Percentiles rank a stretch among this genome's conserved stretches.
Conservation (phyloP, 208 protist genomes). For the Leishmania guyanensis region DNA sequence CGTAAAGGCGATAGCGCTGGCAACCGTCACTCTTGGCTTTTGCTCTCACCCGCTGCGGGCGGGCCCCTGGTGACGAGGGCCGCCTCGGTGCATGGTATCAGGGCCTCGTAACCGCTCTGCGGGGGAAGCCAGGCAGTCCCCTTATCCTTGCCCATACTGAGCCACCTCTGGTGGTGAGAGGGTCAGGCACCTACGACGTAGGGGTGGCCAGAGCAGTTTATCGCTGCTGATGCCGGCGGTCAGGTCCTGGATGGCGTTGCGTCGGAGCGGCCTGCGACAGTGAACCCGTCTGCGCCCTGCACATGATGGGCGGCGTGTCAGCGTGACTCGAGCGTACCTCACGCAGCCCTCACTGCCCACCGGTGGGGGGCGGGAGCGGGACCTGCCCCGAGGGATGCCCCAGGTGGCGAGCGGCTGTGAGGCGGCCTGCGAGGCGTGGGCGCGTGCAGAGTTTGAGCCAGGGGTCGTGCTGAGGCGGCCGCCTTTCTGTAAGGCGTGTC, state of each 20-base stretch:
- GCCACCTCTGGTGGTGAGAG: background rate
- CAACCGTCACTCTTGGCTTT: background rate
- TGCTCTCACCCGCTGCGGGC: background rate
- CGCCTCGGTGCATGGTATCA: background rate
- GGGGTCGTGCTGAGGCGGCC: background rate
- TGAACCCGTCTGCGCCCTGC: background rate
- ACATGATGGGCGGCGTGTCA: background rate
- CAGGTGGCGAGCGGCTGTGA: background rate
- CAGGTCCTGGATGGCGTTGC: background rate
- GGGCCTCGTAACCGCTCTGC: background rate
- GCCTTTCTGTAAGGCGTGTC: background rate
- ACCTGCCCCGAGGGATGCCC: background rate
- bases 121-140: background rate
- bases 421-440: background rate
- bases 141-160: background rate
- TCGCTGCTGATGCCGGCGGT: background rate
- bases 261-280: background rate
- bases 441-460: background rate
- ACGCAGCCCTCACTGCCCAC: background rate
- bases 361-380: background rate
- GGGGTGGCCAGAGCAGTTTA: background rate
- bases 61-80: background rate
- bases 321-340: background rate
- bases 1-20: background rate
- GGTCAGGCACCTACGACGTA: background rate